Evolutionary conservation across 192 early-diverging fungal species (phyloP).

Genomic region (Pecoramyces ruminantium): DNA sequence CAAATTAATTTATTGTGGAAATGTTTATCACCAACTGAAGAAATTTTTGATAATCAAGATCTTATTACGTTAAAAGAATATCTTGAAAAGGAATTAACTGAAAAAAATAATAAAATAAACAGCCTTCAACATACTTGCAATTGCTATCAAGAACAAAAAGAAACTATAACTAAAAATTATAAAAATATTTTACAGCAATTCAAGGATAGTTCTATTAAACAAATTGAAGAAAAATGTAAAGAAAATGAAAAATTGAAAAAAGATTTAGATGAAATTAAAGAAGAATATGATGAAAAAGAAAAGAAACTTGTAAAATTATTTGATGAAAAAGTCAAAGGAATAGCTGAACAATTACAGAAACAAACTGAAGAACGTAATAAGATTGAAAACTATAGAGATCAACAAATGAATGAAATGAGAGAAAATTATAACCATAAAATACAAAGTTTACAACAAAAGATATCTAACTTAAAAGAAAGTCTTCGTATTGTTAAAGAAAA

Average conservation of each 20-base stretch:
- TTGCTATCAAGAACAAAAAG: background rate
- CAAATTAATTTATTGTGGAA: background rate
- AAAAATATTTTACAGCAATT: background rate
- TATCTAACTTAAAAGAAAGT: background rate
- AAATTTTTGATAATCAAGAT: background rate
- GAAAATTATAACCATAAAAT: background rate
- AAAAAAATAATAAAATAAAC: background rate
- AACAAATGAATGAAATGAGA: background rate
- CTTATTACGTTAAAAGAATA: background rate
- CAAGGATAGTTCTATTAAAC: background rate
- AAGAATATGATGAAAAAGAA: background rate
- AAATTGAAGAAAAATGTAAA: background rate
- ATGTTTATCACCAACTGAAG: background rate
- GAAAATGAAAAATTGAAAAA: background rate
- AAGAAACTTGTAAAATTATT: background rate
- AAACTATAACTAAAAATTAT: background rate
- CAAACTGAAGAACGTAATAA: background rate
- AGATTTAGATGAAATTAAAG: background rate
- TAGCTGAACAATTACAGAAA: background rate
- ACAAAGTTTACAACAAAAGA: background rate
- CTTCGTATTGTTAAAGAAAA: background rate
- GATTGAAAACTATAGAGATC: background rate
- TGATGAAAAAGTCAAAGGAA: background rate
- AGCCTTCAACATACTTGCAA: background rate
- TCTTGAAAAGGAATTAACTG: background rate